Percentiles rank a stretch among this genome's conserved stretches.
phyloP scores from a whole-genome alignment of 495 filamentous ascomycete genomes.

The Opeltia flavorubescens region DNA sequence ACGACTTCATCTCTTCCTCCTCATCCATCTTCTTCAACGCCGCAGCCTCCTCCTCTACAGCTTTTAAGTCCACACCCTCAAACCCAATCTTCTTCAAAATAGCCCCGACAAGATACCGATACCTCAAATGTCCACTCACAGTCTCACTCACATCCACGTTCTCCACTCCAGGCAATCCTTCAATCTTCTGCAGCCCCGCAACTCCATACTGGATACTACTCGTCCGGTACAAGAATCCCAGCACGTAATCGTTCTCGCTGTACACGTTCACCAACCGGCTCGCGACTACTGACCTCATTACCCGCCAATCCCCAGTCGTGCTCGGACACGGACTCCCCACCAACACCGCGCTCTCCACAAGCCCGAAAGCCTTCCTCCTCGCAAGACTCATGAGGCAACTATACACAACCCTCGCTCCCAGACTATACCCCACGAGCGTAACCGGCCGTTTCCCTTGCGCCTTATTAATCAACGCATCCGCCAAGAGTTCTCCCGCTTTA shows the following conservation, averaged over 20 bases:
- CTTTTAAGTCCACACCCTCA: conserved; percentile 41
- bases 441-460: conserved; percentile 82
- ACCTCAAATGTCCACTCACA: conserved; percentile 58
- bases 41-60: conserved; percentile 44
- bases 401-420: conserved; percentile 85
- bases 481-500: conserved; percentile 73
- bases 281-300: conserved; percentile 55
- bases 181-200: conserved; percentile 55
- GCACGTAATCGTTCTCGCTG: conserved; percentile 61
- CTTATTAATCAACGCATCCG: conserved; percentile 77
- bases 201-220: conserved; percentile 64
- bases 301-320: conserved; percentile 46
- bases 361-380: conserved; percentile 64
- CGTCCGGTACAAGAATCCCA: conserved; percentile 65
- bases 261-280: conserved; percentile 67
- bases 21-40: conserved; percentile 42
- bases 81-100: conserved; percentile 58
- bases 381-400: conserved; percentile 64
- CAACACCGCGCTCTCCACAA: conserved; percentile 73
- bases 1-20: conserved; percentile 33
- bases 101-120: conserved; percentile 52
- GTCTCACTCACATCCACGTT: conserved; percentile 62
- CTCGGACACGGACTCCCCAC: conserved; percentile 74
- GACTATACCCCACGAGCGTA: conserved; percentile 73
- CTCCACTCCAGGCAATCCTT: conserved; percentile 52